Evolutionary conservation across 2,329 filamentous ascomycete genomes (phyloP), one percentile per base, ranked within the genome.

Genomic region (Sclerotinia sclerotiorum): DNA sequence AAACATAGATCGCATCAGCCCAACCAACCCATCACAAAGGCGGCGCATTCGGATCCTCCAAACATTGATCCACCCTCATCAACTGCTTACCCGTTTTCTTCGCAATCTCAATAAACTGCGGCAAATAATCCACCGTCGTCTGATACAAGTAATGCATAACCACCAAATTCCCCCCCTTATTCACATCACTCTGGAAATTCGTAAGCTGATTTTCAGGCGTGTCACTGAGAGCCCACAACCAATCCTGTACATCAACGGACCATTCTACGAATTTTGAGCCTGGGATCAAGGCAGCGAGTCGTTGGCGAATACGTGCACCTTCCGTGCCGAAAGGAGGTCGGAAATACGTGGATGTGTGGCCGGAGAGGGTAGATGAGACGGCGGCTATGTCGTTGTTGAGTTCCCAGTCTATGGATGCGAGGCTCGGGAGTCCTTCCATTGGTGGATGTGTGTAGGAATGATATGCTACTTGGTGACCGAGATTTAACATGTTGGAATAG

Each of bases 231-330:
- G 87, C 88, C 87, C 88, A 91, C 32, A 89, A 74, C 87, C 88
- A 91, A 76, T 91, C 89, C 80, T 91, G 87, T 44, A 90, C 85
- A 74, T 91, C 88, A 56, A 91, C 85, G 74, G 84, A 87, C 89
- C 88, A 91, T 76, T 87, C 87, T 64, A 90, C 84, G 55, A 90
- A 84, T 72, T 85, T 84, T 0, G 86, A 83, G 19, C 84, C 81
- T 1, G 82, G 79, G 27, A 84, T 82, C 21, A 77, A 77, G 56
- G 81, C 80, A 0, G 87, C 84, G 39, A 90, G 82, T 52, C 87
- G 83, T 76, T 89, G 84, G 5, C 89, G 84, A 79, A 88, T 88
- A 57, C 88, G 84, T 1, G 88, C 88, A 52, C 88, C 89, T 75
- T 90, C 85, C 42, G 83, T 90, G 52, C 89, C 89, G 74, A 88